Base-by-base conservation (phyloP, 148 eudicot genomes). In the Bassia scoparia region DNA sequence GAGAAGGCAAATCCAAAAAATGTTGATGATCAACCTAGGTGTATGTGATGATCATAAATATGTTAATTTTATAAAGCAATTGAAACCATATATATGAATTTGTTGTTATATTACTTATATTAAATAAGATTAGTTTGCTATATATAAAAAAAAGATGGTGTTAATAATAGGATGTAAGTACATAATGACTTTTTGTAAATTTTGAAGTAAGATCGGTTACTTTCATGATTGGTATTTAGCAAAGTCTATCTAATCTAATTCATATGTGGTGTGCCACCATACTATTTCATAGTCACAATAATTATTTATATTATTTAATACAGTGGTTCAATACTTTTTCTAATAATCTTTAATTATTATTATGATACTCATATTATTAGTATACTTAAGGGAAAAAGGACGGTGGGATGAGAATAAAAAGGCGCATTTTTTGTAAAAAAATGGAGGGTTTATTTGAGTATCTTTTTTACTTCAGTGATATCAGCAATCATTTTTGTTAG, bases 221-320 rank as follows among this genome's bases (percentile, higher is more conserved):
- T 63, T 53, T 70, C 55, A 77, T 77, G 75, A 71, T 77, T 77
- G 80, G 70, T 75, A 71, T 77, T 52, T 70, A 53, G 75, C 75
- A 71, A 71, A 70, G 70, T 71, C 46, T 77, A 77, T 77, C 80
- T 71, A 63, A 77, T 63, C 68, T 76, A 77, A 71, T 71, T 70
- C 7, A 62, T 63, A 38, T 70, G 59, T 62, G 67, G 79, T 68
- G n/a, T 59, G 79, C 61, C 68, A 76, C 74, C 60, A 49, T 31
- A 30, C 3, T 11, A 33, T 24, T n/a, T 48, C 34, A 76, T 76
- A 17, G 68, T 73, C 73, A 34, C 24, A 18, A 26, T 13, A 20
- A 3, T 50, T n/a, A 34, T 15, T 33, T 33, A 29, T 17, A 33
- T 16, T 61, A 16, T 11, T 18, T 31, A 9, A 11, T 27, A 55